Conservation (phyloP, 768 basidiomycete genomes). For the Zangia roseola region DNA sequence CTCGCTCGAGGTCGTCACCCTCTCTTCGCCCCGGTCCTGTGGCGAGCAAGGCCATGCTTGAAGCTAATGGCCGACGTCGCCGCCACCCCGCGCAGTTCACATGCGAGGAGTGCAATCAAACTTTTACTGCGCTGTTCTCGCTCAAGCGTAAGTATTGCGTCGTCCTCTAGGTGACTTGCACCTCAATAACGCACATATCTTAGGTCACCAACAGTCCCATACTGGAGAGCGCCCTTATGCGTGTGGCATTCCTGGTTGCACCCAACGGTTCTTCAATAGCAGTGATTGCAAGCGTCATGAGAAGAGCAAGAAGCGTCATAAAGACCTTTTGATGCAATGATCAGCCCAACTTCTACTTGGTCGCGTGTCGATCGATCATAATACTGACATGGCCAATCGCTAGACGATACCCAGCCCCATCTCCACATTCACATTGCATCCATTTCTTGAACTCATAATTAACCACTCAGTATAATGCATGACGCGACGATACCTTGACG, state of each 20-base stretch:
- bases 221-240: constrained; percentile 25
- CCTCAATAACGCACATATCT: constrained; percentile 6
- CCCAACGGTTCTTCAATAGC: constrained; percentile 29
- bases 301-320: constrained; percentile 33
- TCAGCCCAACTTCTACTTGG: constrained; percentile 7
- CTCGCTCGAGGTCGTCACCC: constrained; percentile 14
- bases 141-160: constrained; percentile 27
- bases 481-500: constrained; percentile 19
- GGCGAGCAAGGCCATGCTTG: constrained; percentile 33
- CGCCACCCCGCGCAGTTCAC: constrained; percentile 23
- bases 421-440: constrained; percentile 9
- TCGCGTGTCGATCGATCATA: constrained; percentile 25
- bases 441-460: background rate
- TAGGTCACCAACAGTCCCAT: constrained; percentile 31
- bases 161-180: too few relatives aligned
- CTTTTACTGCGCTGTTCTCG: constrained; percentile 32
- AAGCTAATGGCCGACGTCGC: constrained; percentile 31
- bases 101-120: constrained; percentile 22
- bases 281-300: constrained; percentile 36
- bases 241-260: constrained; percentile 27
- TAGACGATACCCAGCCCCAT: constrained; percentile 9
- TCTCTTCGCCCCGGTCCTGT: constrained; percentile 18
- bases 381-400: background rate
- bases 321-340: constrained; percentile 15
- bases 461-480: constrained; percentile 7